These are phyloP conservation scores for Apiotrichum gracile DNA, from an alignment of 1,284 basidiomycete species.

Conservation along the genomic window DNA sequence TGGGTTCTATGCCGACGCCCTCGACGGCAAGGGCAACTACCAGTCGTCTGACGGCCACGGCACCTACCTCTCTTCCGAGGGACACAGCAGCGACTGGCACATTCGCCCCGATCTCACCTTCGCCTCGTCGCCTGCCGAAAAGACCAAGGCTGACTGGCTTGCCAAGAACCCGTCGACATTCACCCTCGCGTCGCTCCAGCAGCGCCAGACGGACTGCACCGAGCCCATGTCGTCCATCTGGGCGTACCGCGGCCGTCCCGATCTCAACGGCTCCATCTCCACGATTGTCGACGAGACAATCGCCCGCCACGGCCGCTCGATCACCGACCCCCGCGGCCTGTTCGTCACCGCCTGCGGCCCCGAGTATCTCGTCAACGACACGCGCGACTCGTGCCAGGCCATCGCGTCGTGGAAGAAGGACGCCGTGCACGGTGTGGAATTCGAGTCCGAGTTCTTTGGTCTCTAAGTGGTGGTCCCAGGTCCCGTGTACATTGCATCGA, in stretches of 20 bases:
- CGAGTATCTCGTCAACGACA: slow-evolving; percentile 26
- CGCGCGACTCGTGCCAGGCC: slow-evolving; percentile 23
- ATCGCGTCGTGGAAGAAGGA: slow-evolving; percentile 24
- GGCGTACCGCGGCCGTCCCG: slow-evolving; percentile 27
- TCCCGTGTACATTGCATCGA: too few relatives aligned
- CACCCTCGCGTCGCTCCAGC: slow-evolving; percentile 1
- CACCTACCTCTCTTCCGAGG: background rate
- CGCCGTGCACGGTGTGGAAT: slow-evolving; percentile 36
- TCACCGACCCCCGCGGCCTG: slow-evolving; percentile 26
- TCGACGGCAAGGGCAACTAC: background rate
- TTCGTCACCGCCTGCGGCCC: slow-evolving; percentile 41
- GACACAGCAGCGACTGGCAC: background rate
- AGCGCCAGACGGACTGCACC: slow-evolving; percentile 7
- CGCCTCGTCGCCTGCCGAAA: slow-evolving; percentile 16
- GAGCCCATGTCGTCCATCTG: slow-evolving; percentile 20
- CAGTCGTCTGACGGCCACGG: background rate
- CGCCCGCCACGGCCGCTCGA: slow-evolving; percentile 12
- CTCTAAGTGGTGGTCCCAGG: too few relatives aligned
- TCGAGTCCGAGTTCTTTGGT: slow-evolving; percentile 41
- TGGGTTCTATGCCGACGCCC: background rate
- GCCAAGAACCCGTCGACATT: slow-evolving; percentile 19
- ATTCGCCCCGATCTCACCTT: background rate
- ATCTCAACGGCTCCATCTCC: slow-evolving; percentile 20
- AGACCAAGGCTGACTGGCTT: slow-evolving; percentile 26
- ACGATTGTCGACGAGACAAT: slow-evolving; percentile 26